Conservation (phyloP, 2,329 filamentous ascomycete genomes). For the Colletotrichum echinochloae region DNA sequence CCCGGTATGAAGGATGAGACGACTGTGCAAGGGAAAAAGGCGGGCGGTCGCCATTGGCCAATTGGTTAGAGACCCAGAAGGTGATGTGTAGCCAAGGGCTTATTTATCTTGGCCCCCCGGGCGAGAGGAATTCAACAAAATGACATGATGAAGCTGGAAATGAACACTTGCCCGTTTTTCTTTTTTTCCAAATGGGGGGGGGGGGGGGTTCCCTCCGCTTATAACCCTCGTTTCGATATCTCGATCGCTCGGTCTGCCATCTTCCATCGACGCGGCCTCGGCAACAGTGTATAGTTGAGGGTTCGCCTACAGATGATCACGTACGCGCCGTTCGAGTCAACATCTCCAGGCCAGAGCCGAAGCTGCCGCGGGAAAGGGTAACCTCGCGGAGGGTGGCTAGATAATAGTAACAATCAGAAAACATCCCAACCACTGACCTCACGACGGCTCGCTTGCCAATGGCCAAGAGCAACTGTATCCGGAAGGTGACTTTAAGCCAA, state of each 20-base stretch:
- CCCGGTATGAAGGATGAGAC: not conserved
- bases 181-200: not conserved
- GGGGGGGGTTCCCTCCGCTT: not conserved
- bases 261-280: not conserved
- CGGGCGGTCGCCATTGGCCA: not conserved
- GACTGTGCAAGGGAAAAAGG: conserved; percentile 7
- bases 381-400: no score
- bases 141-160: not conserved
- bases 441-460: not conserved
- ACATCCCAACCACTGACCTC: not conserved
- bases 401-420: no score
- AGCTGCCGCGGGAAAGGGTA: not conserved
- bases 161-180: not conserved
- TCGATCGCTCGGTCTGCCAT: not conserved
- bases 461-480: conserved; percentile 21
- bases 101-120: not conserved
- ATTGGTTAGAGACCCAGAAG: not conserved
- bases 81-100: conserved; percentile 1
- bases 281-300: not conserved
- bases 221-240: no score
- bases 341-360: not conserved
- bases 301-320: not conserved
- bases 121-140: no score
- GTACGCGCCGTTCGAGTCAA: no score
- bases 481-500: conserved; percentile 36